Base-by-base conservation (phyloP, 108 stramenopile genomes). In the Skeletonema marinoi region DNA sequence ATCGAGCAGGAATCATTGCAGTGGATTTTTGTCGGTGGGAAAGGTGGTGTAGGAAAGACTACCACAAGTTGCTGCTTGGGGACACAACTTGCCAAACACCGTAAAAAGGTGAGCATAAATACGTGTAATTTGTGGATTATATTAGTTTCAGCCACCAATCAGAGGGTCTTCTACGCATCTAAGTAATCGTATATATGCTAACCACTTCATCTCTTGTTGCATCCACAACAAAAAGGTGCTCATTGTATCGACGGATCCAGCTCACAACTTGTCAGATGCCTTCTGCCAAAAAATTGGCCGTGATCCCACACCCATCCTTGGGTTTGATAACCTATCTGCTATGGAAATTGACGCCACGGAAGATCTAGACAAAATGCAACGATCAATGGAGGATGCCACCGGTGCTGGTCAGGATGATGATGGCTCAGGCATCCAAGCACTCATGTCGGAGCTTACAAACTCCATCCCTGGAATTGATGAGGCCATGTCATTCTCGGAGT, bases 1-100 rank as follows among this genome's bases (percentile, higher is more conserved):
- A 86, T 98, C 44, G 98, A 98, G 56, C 97, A 98, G 84, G 91
- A 94, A 41, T 86, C 91, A 39, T 88, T 99, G 44, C 94, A 98
- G 77, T 99, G 99, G 99, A 94, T 99, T 66, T 99, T 99, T 87
- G 99, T 99, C 3, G 99, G 99, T 64, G 98, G 97, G 21, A 98
- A 98, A 58, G 99, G 99, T 46, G 99, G 99, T 62, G 99, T 99
- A 35, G 99, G 99, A 64, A 99, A 99, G 75, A 99, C 99, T 9
- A 99, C 99, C 8, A 98, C 97, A 7, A 92, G 92, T 46, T 99
- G 98, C 76, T 96, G 96, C 82, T 80, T 99, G 63, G 97, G 93
- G 46, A 88, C 96, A 32, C 96, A 97, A 81, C 86, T 98, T 61
- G 90, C 95, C 79, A 90, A 91, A 78, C 74, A 86, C 25, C 86